Percentiles rank a stretch among this genome's conserved stretches.
phyloP scores from a whole-genome alignment of 2,329 filamentous ascomycete genomes.

The Parastagonospora avenae region DNA sequence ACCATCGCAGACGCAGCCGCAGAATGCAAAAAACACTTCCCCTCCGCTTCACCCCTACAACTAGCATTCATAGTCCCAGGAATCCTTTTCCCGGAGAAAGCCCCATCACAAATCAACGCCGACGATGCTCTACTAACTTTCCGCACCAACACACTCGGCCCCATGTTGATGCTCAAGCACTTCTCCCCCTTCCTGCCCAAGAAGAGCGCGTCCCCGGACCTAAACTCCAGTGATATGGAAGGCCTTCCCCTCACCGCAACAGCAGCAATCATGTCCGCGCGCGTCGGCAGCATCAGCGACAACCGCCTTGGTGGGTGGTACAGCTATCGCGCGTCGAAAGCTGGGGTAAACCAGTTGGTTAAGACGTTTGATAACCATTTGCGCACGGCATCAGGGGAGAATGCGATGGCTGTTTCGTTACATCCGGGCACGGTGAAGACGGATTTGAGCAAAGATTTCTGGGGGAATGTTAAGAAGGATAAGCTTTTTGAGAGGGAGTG shows the following conservation, averaged over 20 bases:
- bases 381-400: conserved; percentile 60
- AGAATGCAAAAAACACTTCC: conserved; percentile 60
- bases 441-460: conserved; percentile 73
- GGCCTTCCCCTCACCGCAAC: conserved; percentile 60
- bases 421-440: conserved; percentile 85
- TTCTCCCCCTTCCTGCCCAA: conserved; percentile 72
- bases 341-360: conserved; percentile 72
- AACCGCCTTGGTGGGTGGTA: conserved; percentile 82
- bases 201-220: conserved; percentile 41
- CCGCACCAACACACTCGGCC: conserved; percentile 73
- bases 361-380: conserved; percentile 75
- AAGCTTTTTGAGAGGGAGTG: conserved; percentile 71
- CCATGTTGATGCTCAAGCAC: conserved; percentile 77
- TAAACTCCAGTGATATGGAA: conserved; percentile 18
- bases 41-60: conserved; percentile 61
- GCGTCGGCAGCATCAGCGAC: conserved; percentile 75
- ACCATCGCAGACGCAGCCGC: conserved; percentile 64
- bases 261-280: conserved; percentile 77
- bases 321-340: conserved; percentile 77
- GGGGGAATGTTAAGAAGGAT: conserved; percentile 64
- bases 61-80: conserved; percentile 74
- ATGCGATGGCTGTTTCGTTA: conserved; percentile 70
- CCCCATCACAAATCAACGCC: conserved; percentile 67
- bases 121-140: conserved; percentile 70
- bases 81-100: conserved; percentile 74